Percentiles rank a stretch among this genome's conserved stretches.
These are phyloP conservation scores for Globisporangium iwayamae DNA, from an alignment of 352 stramenopile species.

Conservation along the genomic window DNA sequence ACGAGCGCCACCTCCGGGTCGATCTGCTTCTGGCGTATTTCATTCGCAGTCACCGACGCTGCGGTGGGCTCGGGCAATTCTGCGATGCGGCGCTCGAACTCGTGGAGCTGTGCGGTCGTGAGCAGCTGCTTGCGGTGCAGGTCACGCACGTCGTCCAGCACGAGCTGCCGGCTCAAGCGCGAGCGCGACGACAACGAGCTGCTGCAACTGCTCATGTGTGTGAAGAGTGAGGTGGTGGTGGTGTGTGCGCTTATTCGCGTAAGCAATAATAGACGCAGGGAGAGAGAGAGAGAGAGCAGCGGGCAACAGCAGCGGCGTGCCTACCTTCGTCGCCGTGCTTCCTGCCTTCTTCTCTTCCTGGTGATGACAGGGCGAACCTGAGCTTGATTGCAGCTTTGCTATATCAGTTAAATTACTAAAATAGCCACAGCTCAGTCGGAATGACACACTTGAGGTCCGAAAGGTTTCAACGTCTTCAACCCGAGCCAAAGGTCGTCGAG, in stretches of 20 bases:
- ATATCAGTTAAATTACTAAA: background rate
- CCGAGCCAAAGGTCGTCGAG: background rate
- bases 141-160: constrained; percentile 35
- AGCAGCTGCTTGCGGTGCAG: constrained; percentile 35
- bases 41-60: background rate
- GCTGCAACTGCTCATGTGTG: constrained; percentile 9
- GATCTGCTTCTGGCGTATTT: background rate
- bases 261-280: background rate
- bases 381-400: background rate
- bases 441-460: background rate
- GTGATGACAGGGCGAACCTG: constrained; percentile 5
- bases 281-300: background rate
- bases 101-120: constrained; percentile 21
- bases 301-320: background rate
- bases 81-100: constrained; percentile 24
- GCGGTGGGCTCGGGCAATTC: background rate
- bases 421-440: background rate
- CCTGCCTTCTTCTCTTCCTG: background rate
- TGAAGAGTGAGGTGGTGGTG: background rate
- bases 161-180: constrained; percentile 3
- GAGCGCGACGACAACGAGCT: background rate
- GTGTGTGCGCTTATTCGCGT: background rate
- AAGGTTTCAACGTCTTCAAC: constrained; percentile 3
- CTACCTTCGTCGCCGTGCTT: background rate
- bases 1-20: constrained; percentile 15